Conservation (phyloP, 2,329 filamentous ascomycete genomes). For the Keithomyces neogunnii region DNA sequence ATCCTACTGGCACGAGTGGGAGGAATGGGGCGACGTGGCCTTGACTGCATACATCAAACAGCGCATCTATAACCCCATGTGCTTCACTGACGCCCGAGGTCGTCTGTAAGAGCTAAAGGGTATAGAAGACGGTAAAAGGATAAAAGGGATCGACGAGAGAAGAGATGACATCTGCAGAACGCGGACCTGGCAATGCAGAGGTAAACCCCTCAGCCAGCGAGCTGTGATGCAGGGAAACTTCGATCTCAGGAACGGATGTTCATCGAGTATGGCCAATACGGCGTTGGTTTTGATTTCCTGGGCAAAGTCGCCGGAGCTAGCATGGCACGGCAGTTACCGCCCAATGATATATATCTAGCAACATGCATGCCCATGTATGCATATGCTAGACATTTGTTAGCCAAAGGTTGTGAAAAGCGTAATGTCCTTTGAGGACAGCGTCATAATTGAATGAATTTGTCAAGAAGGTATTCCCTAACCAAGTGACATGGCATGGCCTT, state of each 20-base stretch:
- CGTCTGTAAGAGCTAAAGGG: conserved; percentile 17
- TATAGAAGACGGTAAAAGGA: background rate
- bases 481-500: background rate
- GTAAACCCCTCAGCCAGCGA: background rate
- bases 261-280: background rate
- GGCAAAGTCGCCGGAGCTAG: background rate
- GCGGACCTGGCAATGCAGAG: background rate
- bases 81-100: conserved; percentile 27
- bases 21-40: conserved; percentile 60
- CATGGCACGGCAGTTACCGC: background rate
- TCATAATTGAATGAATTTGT: conserved; percentile 1
- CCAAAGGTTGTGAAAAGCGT: background rate
- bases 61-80: conserved; percentile 50
- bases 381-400: conserved; percentile 6
- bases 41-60: conserved; percentile 52
- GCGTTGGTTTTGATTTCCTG: background rate
- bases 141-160: background rate
- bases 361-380: background rate
- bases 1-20: conserved; percentile 62
- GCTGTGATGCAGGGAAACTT: background rate
- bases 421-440: background rate
- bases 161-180: background rate
- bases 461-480: background rate
- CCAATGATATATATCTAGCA: background rate
- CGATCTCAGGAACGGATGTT: background rate